Evolutionary conservation across 768 basidiomycete species (phyloP), one percentile per base, ranked within the genome.

Genomic region (Myochromella boudieri): DNA sequence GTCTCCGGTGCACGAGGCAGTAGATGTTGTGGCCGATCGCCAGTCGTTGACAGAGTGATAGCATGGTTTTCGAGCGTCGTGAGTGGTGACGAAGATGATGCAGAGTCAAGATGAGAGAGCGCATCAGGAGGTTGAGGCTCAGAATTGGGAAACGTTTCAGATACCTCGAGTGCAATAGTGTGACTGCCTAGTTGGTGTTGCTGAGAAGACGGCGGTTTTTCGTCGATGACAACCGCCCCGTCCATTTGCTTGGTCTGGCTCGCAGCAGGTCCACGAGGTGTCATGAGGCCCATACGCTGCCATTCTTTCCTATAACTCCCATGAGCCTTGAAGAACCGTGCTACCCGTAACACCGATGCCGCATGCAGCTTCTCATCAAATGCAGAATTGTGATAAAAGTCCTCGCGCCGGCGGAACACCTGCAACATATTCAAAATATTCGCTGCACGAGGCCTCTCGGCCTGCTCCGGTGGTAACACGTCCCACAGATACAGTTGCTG

Each of bases 401-500:
- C 43, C 1, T 26, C 14, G 17, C 41, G 43, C n/a, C 22, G 22
- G 2, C 51, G 39, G 3, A 55, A 34, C 9, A 39, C 41, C 4
- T 34, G 18, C 20, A 55, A 37, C 54, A 55, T 55, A 17, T 17
- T 40, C 8, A 52, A 7, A 2, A 55, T 37, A 20, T 26, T 22
- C 1, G 32, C 8, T 18, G 28, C 38, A 11, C 34, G 44, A 14
- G 39, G 17, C 12, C 36, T 14, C 22, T 42, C 24, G 14, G 17
- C 7, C 11, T 46, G 39, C 18, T 26, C 11, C 20, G 21, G 33
- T 4, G 31, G n/a, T 6, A 26, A 45, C 6, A 6, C 34, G 20
- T 52, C 54, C 54, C 54, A 55, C 3, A 42, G 21, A 43, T 46
- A 47, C 15, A 55, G 51, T 32, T 45, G 40, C 12, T 42, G 50